A percentile compares a stretch with the other conserved stretches of the same genome.
Evolutionary conservation across 257 asterid genomes (phyloP).

Genomic region (Euphrasia confusa): DNA sequence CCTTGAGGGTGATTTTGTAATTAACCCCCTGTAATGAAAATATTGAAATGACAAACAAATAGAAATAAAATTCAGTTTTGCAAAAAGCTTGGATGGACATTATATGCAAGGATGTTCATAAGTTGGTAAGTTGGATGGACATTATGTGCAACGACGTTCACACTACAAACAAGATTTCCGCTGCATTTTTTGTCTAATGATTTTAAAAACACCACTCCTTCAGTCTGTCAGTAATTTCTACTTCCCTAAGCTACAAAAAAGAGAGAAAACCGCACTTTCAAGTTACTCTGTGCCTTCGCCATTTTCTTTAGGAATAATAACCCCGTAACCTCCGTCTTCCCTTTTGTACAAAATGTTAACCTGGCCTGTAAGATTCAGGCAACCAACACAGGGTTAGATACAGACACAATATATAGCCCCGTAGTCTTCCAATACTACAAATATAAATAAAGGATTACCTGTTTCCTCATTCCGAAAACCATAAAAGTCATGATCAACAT

Average conservation of each 20-base stretch:
- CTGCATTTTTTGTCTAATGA: background rate
- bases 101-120: too few species aligned
- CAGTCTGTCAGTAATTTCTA: background rate
- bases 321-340: conserved; percentile 70
- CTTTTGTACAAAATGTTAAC: conserved; percentile 63
- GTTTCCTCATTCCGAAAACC: conserved; percentile 89
- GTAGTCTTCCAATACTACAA: too few species aligned
- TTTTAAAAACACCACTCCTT: background rate
- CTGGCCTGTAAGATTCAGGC: conserved; percentile 41
- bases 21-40: too few species aligned
- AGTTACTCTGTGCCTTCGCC: conserved; percentile 36
- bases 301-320: conserved; percentile 54
- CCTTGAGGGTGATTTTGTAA: too few species aligned
- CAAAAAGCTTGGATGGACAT: background rate
- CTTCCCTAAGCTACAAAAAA: conserved; percentile 11
- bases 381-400: background rate
- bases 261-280: conserved; percentile 32
- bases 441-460: conserved; percentile 31
- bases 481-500: conserved; percentile 53
- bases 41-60: background rate
- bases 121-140: background rate
- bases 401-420: too few species aligned
- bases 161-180: background rate
- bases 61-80: too few species aligned
- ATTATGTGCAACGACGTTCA: background rate